Base-by-base conservation (phyloP, 148 eudicot species). In the Cornus suecica region DNA sequence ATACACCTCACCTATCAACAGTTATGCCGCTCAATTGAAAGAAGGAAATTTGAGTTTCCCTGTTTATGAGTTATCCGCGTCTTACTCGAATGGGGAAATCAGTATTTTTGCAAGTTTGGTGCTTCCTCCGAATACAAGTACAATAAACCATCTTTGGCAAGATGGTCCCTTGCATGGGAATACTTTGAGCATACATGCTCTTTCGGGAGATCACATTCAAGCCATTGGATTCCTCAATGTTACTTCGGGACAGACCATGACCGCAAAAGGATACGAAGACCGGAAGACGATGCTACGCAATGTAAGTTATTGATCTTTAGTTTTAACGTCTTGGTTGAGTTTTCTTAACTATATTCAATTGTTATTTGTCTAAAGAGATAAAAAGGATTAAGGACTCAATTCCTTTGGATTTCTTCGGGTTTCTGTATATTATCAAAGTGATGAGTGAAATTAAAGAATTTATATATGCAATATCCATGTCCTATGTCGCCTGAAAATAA, bases 71-170 rank as follows among this genome's bases (percentile, higher is more conserved):
- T 30, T 75, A 10, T 75, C 78, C 0, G 78, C 72, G 2, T 6
- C 20, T 11, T 15, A 27, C 20, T 30, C 20, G 2, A 24, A 66
- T 26, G 24, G 56, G 3, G 72, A 75, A 25, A 56, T 75, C 9
- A 58, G 52, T 23, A 22, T 75, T 7, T 67, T 67, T 11, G 72
- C 65, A 8, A 56, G 23, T 2, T 54, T 75, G 22, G 60, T 42
- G 69, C 42, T 66, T 52, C 71, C 65, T 1, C 56, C 5, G 15
- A 65, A 65, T 22, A 22, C 13, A 1, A 20, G 48, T 30, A 66
- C 54, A 1, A 5, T 75, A 15, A 66, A 54, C 28, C 78, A 75
- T 23, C 54, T 75, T 52, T 76, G 78, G 78, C 78, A 76, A 56
- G 78, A 76, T 8, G 78, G 79, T 10, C 78, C 71, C 8, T 56